A percentile compares a stretch with the other conserved stretches of the same genome.
These are phyloP conservation scores for Dictyostelium brefeldianum DNA, from an alignment of 78 protist species.

Conservation along the genomic window DNA sequence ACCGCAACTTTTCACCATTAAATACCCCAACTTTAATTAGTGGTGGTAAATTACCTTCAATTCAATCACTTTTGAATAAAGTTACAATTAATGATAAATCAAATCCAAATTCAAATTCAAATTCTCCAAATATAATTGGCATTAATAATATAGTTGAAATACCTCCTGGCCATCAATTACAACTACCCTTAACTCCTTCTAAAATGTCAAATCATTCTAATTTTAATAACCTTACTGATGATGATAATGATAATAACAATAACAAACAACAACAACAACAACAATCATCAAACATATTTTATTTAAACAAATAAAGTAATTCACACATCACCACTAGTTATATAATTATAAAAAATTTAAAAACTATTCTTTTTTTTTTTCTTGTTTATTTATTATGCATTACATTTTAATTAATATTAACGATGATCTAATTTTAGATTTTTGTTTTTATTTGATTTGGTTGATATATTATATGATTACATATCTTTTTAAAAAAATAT, in stretches of 20 bases:
- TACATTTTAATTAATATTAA: too few species aligned
- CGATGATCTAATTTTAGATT: too few species aligned
- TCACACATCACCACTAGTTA: too few species aligned
- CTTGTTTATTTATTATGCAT: too few species aligned
- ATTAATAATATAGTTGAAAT: not conserved
- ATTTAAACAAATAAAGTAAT: too few species aligned
- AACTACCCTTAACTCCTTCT: not conserved
- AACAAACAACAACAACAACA: constrained; percentile 19
- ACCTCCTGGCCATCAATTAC: not conserved
- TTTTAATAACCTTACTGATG: not conserved
- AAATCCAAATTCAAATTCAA: constrained; percentile 15
- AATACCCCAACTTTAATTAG: not conserved
- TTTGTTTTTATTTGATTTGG: too few species aligned
- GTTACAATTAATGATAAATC: constrained; percentile 18
- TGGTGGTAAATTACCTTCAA: constrained; percentile 42
- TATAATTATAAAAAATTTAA: too few species aligned
- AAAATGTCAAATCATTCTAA: not conserved
- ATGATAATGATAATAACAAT: not conserved
- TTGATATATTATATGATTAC: too few species aligned
- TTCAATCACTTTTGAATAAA: constrained; percentile 44
- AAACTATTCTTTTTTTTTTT: too few species aligned
- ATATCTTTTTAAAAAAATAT: too few species aligned
- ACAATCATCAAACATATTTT: not conserved
- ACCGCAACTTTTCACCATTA: not conserved
- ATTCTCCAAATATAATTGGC: not conserved